These are phyloP conservation scores for Psilocybe tampanensis DNA, from an alignment of 768 basidiomycete genomes.

Conservation along the genomic window DNA sequence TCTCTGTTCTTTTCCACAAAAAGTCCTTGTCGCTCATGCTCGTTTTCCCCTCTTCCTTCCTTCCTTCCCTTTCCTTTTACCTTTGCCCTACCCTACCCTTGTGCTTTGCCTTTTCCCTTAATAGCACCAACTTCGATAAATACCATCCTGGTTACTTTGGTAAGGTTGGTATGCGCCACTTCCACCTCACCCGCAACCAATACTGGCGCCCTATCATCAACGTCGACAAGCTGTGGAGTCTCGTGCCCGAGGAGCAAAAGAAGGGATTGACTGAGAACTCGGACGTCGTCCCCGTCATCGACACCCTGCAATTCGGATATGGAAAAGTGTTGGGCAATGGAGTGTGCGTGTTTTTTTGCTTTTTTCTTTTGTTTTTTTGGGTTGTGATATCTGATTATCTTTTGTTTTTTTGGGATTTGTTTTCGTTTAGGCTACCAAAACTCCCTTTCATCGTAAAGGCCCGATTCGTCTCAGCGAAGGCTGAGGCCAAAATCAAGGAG, in stretches of 20 bases:
- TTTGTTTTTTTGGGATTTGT: no score
- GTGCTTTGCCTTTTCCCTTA: no score
- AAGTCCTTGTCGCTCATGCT: neutral
- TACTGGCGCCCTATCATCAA: conserved; percentile 97
- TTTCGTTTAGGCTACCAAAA: conserved; percentile 81
- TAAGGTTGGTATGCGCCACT: conserved; percentile 99
- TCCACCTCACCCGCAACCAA: conserved; percentile 90
- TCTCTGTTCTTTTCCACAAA: neutral
- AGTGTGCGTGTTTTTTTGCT: conserved; percentile 57
- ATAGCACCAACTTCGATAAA: conserved; percentile 95
- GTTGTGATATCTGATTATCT: no score
- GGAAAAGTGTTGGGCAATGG: conserved; percentile 97
- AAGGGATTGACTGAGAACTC: conserved; percentile 70
- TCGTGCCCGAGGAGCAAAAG: conserved; percentile 87
- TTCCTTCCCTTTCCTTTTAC: no score
- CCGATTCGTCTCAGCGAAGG: conserved; percentile 87
- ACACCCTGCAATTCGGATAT: conserved; percentile 82
- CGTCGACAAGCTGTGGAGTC: conserved; percentile 95
- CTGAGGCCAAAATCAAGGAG: conserved; percentile 89
- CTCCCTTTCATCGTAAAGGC: conserved; percentile 98
- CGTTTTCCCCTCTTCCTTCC: no score
- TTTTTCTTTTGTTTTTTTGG: no score
- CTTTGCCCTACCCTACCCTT: no score
- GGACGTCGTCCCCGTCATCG: conserved; percentile 92
- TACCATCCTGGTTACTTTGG: conserved; percentile 99